phyloP scores from a whole-genome alignment of 169 alveolate species.

The Plasmodium fragile region DNA sequence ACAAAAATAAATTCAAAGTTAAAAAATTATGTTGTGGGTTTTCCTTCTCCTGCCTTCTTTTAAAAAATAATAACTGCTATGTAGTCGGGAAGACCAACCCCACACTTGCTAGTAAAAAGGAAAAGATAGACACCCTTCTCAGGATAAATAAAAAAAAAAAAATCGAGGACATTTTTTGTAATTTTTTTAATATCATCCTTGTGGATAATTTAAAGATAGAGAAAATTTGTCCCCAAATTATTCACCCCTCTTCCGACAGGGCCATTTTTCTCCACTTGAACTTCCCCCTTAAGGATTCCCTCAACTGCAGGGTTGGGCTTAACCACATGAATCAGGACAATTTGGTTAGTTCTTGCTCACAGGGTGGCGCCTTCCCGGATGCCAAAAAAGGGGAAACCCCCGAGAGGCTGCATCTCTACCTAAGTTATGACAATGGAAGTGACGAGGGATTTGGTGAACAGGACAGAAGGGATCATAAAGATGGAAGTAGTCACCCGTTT shows the following conservation, averaged over 20 bases:
- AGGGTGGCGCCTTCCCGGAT: background rate
- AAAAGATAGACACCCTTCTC: background rate
- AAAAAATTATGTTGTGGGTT: slow-evolving; percentile 67
- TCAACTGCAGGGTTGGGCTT: background rate
- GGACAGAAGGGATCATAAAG: background rate
- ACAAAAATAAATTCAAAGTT: slow-evolving; percentile 7
- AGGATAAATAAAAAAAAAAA: slow-evolving; percentile 55
- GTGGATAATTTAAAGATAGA: slow-evolving; percentile 39
- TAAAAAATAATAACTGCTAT: slow-evolving; percentile 38
- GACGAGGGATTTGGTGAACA: background rate
- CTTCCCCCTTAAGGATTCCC: slow-evolving; percentile 21
- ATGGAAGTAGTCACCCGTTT: background rate
- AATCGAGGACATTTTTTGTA: slow-evolving; percentile 40
- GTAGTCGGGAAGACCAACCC: slow-evolving; percentile 27
- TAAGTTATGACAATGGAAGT: background rate
- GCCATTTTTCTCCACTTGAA: slow-evolving; percentile 15
- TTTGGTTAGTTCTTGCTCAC: background rate
- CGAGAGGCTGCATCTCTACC: background rate
- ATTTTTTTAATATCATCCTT: slow-evolving; percentile 46
- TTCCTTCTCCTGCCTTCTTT: slow-evolving; percentile 52
- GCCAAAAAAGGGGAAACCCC: background rate
- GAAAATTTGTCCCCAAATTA: slow-evolving; percentile 22
- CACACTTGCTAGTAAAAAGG: background rate
- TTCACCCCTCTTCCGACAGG: slow-evolving; percentile 14
- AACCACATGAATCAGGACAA: background rate